Conservation (phyloP, 1,139 yeast species). For the Petasospora rhodanensis region DNA sequence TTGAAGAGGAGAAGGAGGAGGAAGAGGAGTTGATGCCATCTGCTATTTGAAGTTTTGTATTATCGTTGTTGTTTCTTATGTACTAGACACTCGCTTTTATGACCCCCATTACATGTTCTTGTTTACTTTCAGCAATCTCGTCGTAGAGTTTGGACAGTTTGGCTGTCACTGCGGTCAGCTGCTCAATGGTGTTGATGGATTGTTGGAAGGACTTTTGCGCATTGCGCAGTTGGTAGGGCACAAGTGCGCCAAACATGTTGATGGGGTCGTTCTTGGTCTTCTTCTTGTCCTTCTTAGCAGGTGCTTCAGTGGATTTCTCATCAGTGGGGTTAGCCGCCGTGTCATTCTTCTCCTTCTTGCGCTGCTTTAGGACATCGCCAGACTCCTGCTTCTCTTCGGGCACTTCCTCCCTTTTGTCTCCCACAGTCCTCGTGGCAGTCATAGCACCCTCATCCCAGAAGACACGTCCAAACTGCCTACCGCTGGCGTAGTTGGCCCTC, state of each 20-base stretch:
- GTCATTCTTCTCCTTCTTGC: conserved; percentile 1
- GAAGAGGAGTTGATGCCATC: too few species aligned
- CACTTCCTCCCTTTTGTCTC: not conserved
- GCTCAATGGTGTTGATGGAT: too few species aligned
- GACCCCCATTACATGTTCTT: too few species aligned
- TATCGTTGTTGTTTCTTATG: too few species aligned
- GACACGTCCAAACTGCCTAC: conserved; percentile 26
- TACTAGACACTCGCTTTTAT: too few species aligned
- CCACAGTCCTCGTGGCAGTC: conserved; percentile 18
- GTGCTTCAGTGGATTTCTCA: not conserved
- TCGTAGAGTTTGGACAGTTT: too few species aligned
- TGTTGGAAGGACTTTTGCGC: conserved; percentile 43
- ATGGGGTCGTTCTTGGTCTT: conserved; percentile 36
- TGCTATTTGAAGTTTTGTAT: too few species aligned
- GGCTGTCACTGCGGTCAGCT: too few species aligned
- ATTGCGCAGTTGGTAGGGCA: conserved; percentile 38
- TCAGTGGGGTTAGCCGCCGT: not conserved
- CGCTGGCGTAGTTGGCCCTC: conserved; percentile 27
- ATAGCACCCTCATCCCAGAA: conserved; percentile 29
- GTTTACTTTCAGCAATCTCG: too few species aligned
- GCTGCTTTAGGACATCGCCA: conserved; percentile 1
- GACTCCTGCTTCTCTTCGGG: conserved; percentile 1
- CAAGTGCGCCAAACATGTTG: conserved; percentile 47
- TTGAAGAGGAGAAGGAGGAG: too few species aligned
- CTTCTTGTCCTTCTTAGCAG: not conserved